phyloP scores from a whole-genome alignment of 129 eudicot species.

The Flaveria bidentis region DNA sequence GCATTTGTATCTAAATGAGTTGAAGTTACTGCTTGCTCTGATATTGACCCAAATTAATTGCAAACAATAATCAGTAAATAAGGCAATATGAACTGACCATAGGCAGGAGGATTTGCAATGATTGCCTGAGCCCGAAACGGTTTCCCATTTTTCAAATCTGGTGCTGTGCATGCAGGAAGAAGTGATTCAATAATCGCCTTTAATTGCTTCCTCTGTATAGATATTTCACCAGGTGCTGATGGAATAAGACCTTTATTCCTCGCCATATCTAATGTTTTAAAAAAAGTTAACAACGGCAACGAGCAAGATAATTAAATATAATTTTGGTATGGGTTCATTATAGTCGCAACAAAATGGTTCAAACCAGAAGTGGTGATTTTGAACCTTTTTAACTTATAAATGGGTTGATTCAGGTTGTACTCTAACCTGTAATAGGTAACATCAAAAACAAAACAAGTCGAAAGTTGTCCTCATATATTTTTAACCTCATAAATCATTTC shows the following conservation, averaged over 20 bases:
- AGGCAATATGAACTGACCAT: conserved; percentile 57
- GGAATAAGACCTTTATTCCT: conserved; percentile 96
- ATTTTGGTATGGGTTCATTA: neutral
- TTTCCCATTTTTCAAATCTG: conserved; percentile 61
- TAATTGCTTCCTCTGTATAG: conserved; percentile 77
- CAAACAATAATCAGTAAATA: neutral
- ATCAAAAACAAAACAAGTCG: neutral
- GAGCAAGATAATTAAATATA: neutral
- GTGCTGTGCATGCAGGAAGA: conserved; percentile 93
- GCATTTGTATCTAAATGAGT: neutral
- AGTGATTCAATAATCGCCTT: conserved; percentile 89
- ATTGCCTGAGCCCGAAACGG: conserved; percentile 93
- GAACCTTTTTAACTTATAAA: neutral
- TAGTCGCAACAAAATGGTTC: neutral
- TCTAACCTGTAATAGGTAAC: neutral
- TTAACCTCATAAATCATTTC: conserved; percentile 4
- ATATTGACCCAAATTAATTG: neutral
- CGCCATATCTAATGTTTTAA: conserved; percentile 63
- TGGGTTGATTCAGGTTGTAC: neutral
- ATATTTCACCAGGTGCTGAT: conserved; percentile 81
- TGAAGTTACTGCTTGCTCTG: neutral
- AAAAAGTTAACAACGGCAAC: neutral
- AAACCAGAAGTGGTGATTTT: neutral
- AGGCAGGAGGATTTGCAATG: conserved; percentile 96
- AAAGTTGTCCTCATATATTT: neutral